phyloP scores from a whole-genome alignment of 2,329 filamentous ascomycete species.

The Xylariaceae sp. region DNA sequence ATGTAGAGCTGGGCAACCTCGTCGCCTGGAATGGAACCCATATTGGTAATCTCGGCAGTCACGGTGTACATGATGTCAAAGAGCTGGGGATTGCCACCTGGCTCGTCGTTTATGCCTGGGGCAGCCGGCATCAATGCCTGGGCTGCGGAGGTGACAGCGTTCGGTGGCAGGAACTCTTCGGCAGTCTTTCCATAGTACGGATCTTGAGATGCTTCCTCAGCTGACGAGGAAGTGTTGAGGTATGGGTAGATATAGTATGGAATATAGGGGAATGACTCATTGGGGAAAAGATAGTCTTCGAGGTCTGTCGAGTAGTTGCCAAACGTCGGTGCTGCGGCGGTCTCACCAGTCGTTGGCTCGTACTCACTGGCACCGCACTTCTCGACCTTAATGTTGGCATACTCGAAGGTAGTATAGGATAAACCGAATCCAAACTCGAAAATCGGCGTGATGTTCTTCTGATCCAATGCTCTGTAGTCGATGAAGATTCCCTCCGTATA shows the following conservation, averaged over 20 bases:
- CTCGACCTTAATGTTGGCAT: constrained; percentile 61
- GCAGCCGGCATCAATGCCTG: constrained; percentile 50
- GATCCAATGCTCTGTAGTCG: constrained; percentile 75
- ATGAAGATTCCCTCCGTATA: constrained; percentile 78
- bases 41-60: constrained; percentile 67
- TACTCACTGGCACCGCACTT: constrained; percentile 49
- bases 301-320: constrained; percentile 56
- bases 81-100: constrained; percentile 61
- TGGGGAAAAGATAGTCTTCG: constrained; percentile 65
- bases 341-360: constrained; percentile 56
- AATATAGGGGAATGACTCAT: constrained; percentile 44
- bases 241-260: constrained; percentile 65
- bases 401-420: constrained; percentile 74
- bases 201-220: constrained; percentile 50
- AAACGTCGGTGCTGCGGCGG: constrained; percentile 58
- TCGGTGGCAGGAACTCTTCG: constrained; percentile 55
- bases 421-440: constrained; percentile 81
- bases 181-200: constrained; percentile 56
- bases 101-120: constrained; percentile 36
- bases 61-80: constrained; percentile 68
- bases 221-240: constrained; percentile 59
- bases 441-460: constrained; percentile 59
- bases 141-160: constrained; percentile 50
- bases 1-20: constrained; percentile 78
- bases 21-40: constrained; percentile 58